These are phyloP conservation scores for Phytopythium cucurbitacearum DNA, from an alignment of 352 stramenopile species.

Conservation along the genomic window DNA sequence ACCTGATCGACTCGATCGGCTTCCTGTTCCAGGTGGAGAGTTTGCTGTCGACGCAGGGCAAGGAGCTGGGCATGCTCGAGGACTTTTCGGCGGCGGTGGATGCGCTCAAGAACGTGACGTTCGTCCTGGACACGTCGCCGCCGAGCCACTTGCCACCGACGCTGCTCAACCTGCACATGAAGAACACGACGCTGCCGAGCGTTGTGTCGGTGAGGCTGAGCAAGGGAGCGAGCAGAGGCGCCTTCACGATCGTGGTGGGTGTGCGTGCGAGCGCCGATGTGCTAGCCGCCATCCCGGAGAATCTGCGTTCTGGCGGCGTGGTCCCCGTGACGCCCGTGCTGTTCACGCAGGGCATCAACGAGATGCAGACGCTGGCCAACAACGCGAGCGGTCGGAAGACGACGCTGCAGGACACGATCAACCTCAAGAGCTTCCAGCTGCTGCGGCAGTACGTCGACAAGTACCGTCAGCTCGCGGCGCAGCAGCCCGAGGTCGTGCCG, in stretches of 20 bases:
- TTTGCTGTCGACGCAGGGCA: slow-evolving; percentile 91
- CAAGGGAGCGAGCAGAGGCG: slow-evolving; percentile 36
- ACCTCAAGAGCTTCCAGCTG: slow-evolving; percentile 61
- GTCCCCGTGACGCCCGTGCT: slow-evolving; percentile 62
- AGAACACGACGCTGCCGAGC: slow-evolving; percentile 59
- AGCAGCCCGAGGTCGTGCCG: slow-evolving; percentile 37
- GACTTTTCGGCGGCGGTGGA: slow-evolving; percentile 81
- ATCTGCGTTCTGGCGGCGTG: slow-evolving; percentile 36
- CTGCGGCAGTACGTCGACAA: slow-evolving; percentile 56
- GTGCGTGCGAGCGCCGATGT: slow-evolving; percentile 47
- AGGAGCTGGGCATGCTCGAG: slow-evolving; percentile 95
- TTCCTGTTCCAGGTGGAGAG: slow-evolving; percentile 91
- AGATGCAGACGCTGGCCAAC: slow-evolving; percentile 80
- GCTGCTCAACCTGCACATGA: slow-evolving; percentile 75
- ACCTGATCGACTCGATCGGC: slow-evolving; percentile 58
- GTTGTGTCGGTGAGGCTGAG: slow-evolving; percentile 72
- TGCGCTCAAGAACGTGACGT: slow-evolving; percentile 63
- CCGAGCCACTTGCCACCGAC: slow-evolving; percentile 58
- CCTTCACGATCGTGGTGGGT: slow-evolving; percentile 52
- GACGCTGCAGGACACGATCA: slow-evolving; percentile 69
- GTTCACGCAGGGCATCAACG: slow-evolving; percentile 78
- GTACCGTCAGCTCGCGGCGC: slow-evolving; percentile 46
- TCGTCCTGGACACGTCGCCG: slow-evolving; percentile 64
- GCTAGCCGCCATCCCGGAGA: slow-evolving; percentile 34
- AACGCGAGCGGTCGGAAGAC: slow-evolving; percentile 65